Evolutionary conservation across 2,329 filamentous ascomycete genomes (phyloP).

Genomic region (Sclerotinia sclerotiorum): DNA sequence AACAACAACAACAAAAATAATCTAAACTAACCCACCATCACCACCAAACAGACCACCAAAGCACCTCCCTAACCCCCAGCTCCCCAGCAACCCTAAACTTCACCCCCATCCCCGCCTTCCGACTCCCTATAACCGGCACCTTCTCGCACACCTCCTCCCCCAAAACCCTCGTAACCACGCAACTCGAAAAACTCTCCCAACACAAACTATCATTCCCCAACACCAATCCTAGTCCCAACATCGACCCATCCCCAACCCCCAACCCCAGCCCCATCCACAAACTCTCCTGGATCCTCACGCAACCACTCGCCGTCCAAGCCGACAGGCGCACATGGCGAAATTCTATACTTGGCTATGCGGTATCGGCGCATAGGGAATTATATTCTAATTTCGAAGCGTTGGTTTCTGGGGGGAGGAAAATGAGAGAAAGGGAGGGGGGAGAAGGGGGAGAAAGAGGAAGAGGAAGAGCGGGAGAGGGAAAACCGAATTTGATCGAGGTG

Average conservation of each 20-base stretch:
- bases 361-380: neutral
- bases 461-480: neutral
- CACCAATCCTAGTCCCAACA: neutral
- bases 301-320: neutral
- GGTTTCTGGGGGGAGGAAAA: neutral
- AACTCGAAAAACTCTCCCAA: neutral
- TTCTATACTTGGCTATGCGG: constrained; percentile 4
- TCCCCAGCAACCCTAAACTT: neutral
- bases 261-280: neutral
- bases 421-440: neutral
- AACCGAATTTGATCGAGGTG: constrained; percentile 9
- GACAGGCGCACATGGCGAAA: neutral
- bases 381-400: neutral
- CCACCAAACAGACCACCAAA: no score
- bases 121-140: neutral
- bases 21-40: neutral
- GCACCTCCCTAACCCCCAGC: no score
- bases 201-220: no score
- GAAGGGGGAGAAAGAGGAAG: no score
- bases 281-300: neutral
- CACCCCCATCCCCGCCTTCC: neutral
- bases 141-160: neutral
- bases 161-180: neutral
- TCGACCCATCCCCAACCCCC: neutral
- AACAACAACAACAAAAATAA: no score